Evolutionary conservation across 257 asterid genomes (phyloP).

Genomic region (Solanum bukasovii): DNA sequence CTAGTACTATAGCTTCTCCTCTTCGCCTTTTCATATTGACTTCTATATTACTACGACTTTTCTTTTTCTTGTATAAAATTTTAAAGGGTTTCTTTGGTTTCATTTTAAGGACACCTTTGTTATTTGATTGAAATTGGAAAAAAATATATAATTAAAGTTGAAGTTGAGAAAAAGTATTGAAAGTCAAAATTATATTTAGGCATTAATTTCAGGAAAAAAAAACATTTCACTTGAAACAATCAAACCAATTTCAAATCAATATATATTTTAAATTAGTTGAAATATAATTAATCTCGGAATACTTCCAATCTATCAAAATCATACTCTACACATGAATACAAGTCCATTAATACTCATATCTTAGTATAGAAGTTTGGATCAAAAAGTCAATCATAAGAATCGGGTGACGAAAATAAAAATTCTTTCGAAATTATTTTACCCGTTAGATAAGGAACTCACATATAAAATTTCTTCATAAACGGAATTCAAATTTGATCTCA

Average conservation of each 20-base stretch:
- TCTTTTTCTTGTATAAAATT: not conserved
- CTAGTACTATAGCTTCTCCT: not conserved
- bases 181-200: not conserved
- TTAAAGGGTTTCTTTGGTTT: not conserved
- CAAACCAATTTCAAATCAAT: not conserved
- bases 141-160: not conserved
- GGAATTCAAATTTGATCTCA: not conserved
- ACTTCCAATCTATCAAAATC: too few relatives aligned
- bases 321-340: not conserved
- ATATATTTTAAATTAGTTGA: not conserved
- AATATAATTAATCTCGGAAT: too few relatives aligned
- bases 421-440: not conserved
- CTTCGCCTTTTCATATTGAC: not conserved
- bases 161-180: not conserved
- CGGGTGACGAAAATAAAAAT: not conserved
- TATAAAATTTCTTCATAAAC: too few relatives aligned
- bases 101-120: not conserved
- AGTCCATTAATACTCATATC: not conserved
- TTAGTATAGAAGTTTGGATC: not conserved
- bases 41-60: not conserved
- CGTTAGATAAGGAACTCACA: not conserved
- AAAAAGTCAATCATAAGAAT: not conserved
- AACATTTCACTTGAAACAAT: too few relatives aligned
- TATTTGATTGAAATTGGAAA: too few relatives aligned
- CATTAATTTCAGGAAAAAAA: not conserved